These are phyloP conservation scores for Planoprotostelium fungivorum DNA, from an alignment of 78 protist species.

Conservation along the genomic window DNA sequence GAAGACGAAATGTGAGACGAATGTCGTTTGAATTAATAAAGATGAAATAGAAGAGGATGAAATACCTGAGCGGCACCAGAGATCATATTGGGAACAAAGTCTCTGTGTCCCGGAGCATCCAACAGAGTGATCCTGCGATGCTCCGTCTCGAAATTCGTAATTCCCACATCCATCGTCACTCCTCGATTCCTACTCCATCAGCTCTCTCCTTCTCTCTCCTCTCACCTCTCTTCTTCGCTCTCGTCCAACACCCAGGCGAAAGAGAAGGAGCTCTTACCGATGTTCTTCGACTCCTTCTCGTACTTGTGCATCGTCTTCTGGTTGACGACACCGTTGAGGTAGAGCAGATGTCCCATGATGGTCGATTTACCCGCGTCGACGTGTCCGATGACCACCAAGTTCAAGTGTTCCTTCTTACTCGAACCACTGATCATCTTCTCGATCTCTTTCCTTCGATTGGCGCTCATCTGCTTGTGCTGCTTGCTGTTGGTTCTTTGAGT, in stretches of 20 bases:
- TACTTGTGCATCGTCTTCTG: conserved; percentile 71
- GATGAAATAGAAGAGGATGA: not conserved
- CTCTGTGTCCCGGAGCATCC: conserved; percentile 99
- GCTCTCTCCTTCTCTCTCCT: not conserved
- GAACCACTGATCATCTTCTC: conserved; percentile 29
- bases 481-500: not conserved
- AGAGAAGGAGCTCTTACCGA: conserved; percentile 92
- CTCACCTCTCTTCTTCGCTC: conserved; percentile 50
- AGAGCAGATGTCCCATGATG: conserved; percentile 90
- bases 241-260: conserved; percentile 98
- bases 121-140: conserved; percentile 77
- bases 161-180: conserved; percentile 92
- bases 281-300: conserved; percentile 73
- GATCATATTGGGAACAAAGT: conserved; percentile 94
- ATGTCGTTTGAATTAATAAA: not conserved
- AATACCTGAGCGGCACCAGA: conserved; percentile 87
- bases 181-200: conserved; percentile 56
- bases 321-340: conserved; percentile 54
- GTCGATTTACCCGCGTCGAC: conserved; percentile 93
- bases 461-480: not conserved
- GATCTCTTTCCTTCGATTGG: conserved; percentile 38
- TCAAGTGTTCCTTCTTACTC: conserved; percentile 43
- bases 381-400: conserved; percentile 80
- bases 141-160: conserved; percentile 62
- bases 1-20: not conserved